Evolutionary conservation across 2,329 filamentous ascomycete genomes (phyloP), one percentile per base, ranked within the genome.

Genomic region (Hymenoscyphus occultus): DNA sequence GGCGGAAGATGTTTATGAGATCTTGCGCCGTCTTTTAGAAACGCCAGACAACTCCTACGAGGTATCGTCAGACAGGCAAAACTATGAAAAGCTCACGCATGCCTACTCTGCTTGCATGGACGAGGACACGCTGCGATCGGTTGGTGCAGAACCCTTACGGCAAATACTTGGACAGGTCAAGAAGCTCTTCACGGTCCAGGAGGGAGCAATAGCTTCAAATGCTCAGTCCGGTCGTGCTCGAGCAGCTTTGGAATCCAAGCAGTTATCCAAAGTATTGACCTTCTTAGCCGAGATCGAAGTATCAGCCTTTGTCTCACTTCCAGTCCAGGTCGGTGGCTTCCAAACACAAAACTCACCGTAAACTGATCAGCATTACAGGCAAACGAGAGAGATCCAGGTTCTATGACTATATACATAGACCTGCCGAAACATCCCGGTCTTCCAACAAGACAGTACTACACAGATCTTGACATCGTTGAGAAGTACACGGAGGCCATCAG

Each of bases 31-130:
- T 22, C 28, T 12, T 56, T 22, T n/a, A 56, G 22, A 28, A 16
- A n/a, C 28, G 51, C 22, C 14, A 3, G 28, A 28, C 1, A 2
- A 6, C 72, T 68, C 22, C 42, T 62, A 68, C 39, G 66, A 70
- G 54, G 63, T 64, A 56, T 28, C 28, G 28, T 14, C 51, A 3
- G 86, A 89, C 64, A 79, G 84, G 71, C 75, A 82, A 32, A 91
- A 90, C 72, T 91, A 90, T 71, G 76, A 83, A 66, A 88, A 89
- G 74, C 78, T 92, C 72, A 85, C 89, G 74, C 76, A 81, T 54
- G 84, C 82, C 0, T 92, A 91, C 71, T 77, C 85, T 66, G 83
- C 87, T 42, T 92, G 90, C 72, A 82, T 89, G 74, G 80, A 91
- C 70, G 83, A 88, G 72, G 78, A 82, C 9, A 76, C 78, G 12